Evolutionary conservation across 1,284 basidiomycete genomes (phyloP), one percentile per base, ranked within the genome.

Genomic region (Rhizoctonia solani): DNA sequence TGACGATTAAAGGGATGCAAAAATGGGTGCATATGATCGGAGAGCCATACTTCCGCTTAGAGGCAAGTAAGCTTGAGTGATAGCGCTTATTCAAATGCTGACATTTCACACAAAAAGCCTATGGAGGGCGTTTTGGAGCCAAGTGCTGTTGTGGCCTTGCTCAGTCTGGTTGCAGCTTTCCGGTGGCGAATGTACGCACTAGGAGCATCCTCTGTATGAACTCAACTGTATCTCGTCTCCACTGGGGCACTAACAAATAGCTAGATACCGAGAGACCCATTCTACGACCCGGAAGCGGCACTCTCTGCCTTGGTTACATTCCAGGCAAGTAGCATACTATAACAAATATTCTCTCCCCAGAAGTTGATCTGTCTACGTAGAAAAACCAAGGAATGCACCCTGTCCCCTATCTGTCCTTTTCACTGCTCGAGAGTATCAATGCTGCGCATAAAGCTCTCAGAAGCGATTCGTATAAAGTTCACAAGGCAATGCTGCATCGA

Each of bases 51-150:
- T 74, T 87, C 66, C 81, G 82, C 32, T 78, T 88, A 11, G 87
- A 90, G 80, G 88, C 88, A 70, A 23, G 79, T 53, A 16, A 53
- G 32, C 14, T 54, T 37, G 54, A 30, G 47, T 21, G 30, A 1
- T 29, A 55, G 32, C 16, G 16, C 67, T 16, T 52, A 14, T 44
- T 63, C 47, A 53, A 52, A 23, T 32, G 67, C 2, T 34, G 67
- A 47, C 47, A 69, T 39, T 63, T 29, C 65, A 16, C 70, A n/a
- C n/a, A n/a, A n/a, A n/a, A n/a, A 89, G 87, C 84, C 86, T 16
- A 85, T 83, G 72, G 88, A 90, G 75, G 82, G 86, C 37, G 81
- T 88, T 58, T 85, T 85, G 11, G 90, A 92, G 74, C 89, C 90
- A 1, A 80, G 79, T 30, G 82, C 87, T 55, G 81, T 92, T 13